Evolutionary conservation across 1,284 basidiomycete species (phyloP), one percentile per base, ranked within the genome.

Genomic region (Volvariella volvacea): DNA sequence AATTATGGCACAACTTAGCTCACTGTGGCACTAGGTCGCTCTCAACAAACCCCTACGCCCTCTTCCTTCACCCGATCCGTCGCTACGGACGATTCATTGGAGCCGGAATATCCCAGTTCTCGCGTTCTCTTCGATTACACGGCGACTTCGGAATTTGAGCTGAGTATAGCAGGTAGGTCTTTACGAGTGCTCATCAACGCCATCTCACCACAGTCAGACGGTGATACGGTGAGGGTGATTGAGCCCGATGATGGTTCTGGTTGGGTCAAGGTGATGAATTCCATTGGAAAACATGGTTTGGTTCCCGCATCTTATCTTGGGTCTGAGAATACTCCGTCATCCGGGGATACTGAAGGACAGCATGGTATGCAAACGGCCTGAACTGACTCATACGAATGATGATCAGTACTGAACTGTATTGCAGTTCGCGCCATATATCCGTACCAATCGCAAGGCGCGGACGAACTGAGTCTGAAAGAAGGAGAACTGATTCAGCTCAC

Each of bases 191-290:
- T 15, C 34, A 7, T 15, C n/a, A 36, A 20, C 34, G 14, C 21
- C 39, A 38, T 48, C 38, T 41, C 31, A 20, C 45, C 46, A 31
- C 33, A 47, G 15, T 46, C 41, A 84, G 88, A 85, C 61, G 82
- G 78, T 25, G 56, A 62, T 30, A 59, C 52, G 0, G 82, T 91
- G 12, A 66, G 68, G 48, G 67, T 92, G 19, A 52, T 87, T 1
- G 85, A 88, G 54, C 71, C 78, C 45, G 87, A 91, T 53, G 88
- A 91, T 55, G 87, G 83, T 3, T 86, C 85, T 10, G 88, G 88
- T 2, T 91, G 88, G 88, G 74, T 85, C n/a, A 91, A 90, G 60
- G 82, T 89, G 4, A 60, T 66, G 16, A 74, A 83, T 54, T 52
- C 60, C 28, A 61, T 65, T 19, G 79, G 80, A 39, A 71, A 70